These are phyloP conservation scores for Dactylonectria estremocensis DNA, from an alignment of 2,329 filamentous ascomycete genomes.

Conservation along the genomic window DNA sequence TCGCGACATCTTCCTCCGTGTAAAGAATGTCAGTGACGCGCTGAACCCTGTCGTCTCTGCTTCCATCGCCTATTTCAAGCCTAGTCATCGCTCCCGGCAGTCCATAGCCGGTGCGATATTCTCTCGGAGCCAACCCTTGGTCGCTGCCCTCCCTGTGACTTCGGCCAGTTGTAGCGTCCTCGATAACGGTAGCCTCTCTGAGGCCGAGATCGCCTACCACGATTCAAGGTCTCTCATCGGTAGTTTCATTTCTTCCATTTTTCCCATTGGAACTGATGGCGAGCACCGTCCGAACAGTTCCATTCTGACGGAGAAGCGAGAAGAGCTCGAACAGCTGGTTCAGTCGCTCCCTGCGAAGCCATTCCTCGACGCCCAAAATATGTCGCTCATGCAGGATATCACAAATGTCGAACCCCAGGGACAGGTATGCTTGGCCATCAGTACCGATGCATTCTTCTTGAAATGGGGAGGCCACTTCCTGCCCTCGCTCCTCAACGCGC, in stretches of 20 bases:
- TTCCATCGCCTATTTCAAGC: conserved; percentile 53
- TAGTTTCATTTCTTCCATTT: conserved; percentile 63
- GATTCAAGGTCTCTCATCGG: conserved; percentile 66
- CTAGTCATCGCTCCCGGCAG: conserved; percentile 24
- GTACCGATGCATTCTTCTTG: conserved; percentile 54
- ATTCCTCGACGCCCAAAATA: conserved; percentile 58
- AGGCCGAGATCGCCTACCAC: conserved; percentile 65
- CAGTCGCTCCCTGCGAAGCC: conserved; percentile 52
- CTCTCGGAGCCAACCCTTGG: conserved; percentile 2
- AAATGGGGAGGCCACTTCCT: conserved; percentile 74
- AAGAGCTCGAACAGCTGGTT: conserved; percentile 52
- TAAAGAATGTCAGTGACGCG: conserved; percentile 42
- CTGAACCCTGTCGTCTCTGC: conserved; percentile 50
- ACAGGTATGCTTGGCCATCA: conserved; percentile 66
- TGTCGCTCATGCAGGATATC: conserved; percentile 66
- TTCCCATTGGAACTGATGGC: conserved; percentile 50
- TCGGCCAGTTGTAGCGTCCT: conserved; percentile 38
- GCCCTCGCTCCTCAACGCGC: conserved; percentile 69
- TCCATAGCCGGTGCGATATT: conserved; percentile 9
- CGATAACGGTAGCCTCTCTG: conserved; percentile 45
- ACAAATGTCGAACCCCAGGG: conserved; percentile 59
- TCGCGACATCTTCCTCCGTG: conserved; percentile 66
- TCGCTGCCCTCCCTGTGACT: not conserved
- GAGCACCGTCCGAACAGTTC: conserved; percentile 51
- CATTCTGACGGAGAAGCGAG: conserved; percentile 22